Evolutionary conservation across 2,329 filamentous ascomycete genomes (phyloP).

Genomic region (Diaporthe velutina): DNA sequence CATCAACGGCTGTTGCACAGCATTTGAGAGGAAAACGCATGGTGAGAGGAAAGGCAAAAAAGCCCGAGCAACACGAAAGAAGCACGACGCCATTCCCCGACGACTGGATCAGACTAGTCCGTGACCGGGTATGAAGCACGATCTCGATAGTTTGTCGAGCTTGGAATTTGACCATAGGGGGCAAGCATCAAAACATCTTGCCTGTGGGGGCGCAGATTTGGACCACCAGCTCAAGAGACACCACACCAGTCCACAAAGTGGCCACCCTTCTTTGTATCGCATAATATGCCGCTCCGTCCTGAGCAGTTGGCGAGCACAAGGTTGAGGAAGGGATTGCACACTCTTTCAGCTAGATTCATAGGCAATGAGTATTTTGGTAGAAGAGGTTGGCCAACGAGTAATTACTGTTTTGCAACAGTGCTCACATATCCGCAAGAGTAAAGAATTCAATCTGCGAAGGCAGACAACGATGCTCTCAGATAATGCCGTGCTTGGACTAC

Average conservation of each 20-base stretch:
- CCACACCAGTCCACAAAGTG: background rate
- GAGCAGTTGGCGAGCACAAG: background rate
- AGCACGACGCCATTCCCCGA: no score
- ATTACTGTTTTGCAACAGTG: background rate
- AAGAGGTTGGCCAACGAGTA: background rate
- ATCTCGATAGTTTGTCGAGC: no score
- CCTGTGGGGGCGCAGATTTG: background rate
- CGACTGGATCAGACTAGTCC: background rate
- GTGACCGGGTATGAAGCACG: background rate
- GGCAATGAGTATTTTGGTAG: background rate
- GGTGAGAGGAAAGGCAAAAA: background rate
- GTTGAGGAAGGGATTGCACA: background rate
- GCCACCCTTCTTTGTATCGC: background rate
- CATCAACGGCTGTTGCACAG: no score
- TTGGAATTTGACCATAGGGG: background rate
- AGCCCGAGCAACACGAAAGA: background rate
- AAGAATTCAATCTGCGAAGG: background rate
- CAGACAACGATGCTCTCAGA: background rate
- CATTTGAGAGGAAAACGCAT: no score
- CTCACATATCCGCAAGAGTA: background rate
- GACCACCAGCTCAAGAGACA: background rate
- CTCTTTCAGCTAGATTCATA: no score
- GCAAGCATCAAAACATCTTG: background rate
- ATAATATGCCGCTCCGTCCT: no score
- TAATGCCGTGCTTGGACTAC: background rate